Evolutionary conservation across 2,329 filamentous ascomycete species (phyloP), one percentile per base, ranked within the genome.

Genomic region (Xylariaceae sp.): DNA sequence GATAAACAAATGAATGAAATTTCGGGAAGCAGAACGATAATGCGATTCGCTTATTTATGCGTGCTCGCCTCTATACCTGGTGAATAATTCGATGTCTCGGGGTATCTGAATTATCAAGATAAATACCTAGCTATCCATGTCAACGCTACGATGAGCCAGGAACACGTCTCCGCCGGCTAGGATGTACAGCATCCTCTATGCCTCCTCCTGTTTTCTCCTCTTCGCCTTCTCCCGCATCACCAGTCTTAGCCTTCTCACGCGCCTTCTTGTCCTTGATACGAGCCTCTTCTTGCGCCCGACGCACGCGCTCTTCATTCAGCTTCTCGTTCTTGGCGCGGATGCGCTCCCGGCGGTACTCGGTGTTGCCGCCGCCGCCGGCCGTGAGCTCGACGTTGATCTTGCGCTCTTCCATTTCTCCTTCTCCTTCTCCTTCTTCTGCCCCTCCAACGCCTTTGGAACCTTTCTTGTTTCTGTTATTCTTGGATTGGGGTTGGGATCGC

Each of bases 381-480:
- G 90, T 95, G 55, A 97, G 70, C 70, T 96, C 92, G 21, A 96
- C 87, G 63, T 95, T 96, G 60, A 97, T 94, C 68, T 84, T 86
- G 57, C 92, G 76, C 41, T 82, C 40, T 23, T 53, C 45, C 58
- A 37, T 14, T 17, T 19, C 32, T 55, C 22, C 23, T 6, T 19
- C n/a, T n/a, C 17, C 20, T 10, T 19, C 3, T 19, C 22, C 7
- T 33, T n/a, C 23, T 20, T 7, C 21, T 6, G 20, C 32, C 12
- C 42, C 33, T n/a, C 21, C 7, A 32, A 21, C 12, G 1, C 14
- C 10, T 35, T 16, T 35, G 19, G 14, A 7, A 12, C 12, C 19
- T 3, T 10, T 16, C 16, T 32, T 40, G 19, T 16, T 20, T 6
- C 12, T 3, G 27, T 38, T 34, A 5, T 25, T 12, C 17, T 12